phyloP scores from a whole-genome alignment of 2,329 filamentous ascomycete genomes.

The Aspergillus proliferans region DNA sequence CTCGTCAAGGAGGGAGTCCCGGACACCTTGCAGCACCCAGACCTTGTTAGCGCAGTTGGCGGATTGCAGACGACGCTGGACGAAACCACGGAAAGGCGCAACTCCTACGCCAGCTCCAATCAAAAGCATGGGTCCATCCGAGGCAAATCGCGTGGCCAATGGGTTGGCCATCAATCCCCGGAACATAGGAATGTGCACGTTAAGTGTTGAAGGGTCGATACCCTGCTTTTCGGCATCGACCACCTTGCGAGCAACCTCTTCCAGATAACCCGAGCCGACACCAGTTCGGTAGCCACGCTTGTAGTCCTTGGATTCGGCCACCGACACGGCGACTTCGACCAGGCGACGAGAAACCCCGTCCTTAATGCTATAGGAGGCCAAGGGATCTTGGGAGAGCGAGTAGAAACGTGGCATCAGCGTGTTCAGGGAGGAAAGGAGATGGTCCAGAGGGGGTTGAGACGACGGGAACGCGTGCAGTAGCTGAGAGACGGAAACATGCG shows the following conservation, averaged over 20 bases:
- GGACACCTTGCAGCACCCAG: constrained; percentile 89
- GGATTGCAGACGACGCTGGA: constrained; percentile 85
- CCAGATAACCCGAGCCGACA: constrained; percentile 87
- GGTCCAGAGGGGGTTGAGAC: constrained; percentile 76
- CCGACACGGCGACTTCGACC: constrained; percentile 92
- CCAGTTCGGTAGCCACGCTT: constrained; percentile 66
- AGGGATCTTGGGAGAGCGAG: constrained; percentile 92
- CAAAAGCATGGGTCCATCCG: constrained; percentile 93
- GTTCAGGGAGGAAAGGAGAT: constrained; percentile 71
- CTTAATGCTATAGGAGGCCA: constrained; percentile 64
- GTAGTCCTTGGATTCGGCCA: constrained; percentile 84
- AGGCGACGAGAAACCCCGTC: constrained; percentile 68
- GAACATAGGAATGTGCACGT: constrained; percentile 90
- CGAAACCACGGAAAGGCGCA: constrained; percentile 95
- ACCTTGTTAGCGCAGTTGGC: constrained; percentile 97
- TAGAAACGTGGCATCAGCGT: constrained; percentile 98
- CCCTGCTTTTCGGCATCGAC: constrained; percentile 62
- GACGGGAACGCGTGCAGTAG: constrained; percentile 89
- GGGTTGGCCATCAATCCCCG: constrained; percentile 97
- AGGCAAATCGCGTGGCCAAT: constrained; percentile 81
- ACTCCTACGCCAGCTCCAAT: constrained; percentile 96
- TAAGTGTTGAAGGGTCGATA: constrained; percentile 43
- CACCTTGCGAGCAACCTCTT: constrained; percentile 70
- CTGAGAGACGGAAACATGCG: constrained; percentile 77
- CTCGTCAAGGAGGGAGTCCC: constrained; percentile 92